Evolutionary conservation across 768 basidiomycete genomes (phyloP).

Genomic region (Lentinula sp.): DNA sequence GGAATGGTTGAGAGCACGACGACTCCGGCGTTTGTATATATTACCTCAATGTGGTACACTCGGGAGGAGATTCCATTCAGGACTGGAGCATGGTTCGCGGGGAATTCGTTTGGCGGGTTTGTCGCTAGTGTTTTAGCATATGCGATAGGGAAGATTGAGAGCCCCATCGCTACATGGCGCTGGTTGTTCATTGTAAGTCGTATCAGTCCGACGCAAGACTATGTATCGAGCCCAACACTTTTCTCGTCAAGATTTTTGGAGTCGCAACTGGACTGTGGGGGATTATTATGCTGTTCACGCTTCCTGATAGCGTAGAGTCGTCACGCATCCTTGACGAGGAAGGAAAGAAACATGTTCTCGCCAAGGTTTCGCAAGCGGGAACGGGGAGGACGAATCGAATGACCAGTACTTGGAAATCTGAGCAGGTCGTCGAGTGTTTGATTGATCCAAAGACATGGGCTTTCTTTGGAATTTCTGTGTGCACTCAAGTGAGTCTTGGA

Average conservation of each 20-base stretch:
- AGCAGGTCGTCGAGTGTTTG: background rate
- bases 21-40: background rate
- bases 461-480: background rate
- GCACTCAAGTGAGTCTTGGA: background rate
- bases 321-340: background rate
- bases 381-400: background rate
- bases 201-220: background rate
- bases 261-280: background rate
- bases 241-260: background rate
- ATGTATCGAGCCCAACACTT: background rate
- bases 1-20: background rate
- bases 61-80: background rate
- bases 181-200: background rate
- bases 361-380: background rate
- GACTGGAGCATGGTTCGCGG: background rate
- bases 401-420: background rate
- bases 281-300: background rate
- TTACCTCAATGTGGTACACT: background rate
- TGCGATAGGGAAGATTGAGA: background rate
- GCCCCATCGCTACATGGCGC: background rate
- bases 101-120: background rate
- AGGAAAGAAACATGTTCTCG: background rate
- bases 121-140: background rate
- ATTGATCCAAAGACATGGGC: constrained; percentile 1
- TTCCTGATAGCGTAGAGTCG: background rate